phyloP scores from a whole-genome alignment of 73 alveolate genomes.

The Symbiodinium pilosum region DNA sequence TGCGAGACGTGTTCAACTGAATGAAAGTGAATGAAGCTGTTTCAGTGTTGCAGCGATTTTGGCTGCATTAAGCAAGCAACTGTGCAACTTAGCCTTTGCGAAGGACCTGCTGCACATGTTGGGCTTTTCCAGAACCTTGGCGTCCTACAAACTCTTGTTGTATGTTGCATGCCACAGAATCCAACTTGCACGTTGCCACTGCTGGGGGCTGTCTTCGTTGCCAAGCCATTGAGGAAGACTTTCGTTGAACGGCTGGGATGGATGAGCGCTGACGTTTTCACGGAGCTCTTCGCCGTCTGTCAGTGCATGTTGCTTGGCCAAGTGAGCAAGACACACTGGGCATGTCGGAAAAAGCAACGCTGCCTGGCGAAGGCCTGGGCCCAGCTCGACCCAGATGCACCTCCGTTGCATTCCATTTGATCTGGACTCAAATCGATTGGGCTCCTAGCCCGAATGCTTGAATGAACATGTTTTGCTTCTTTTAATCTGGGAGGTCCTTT shows the following conservation, averaged over 20 bases:
- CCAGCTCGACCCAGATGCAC: slow-evolving; percentile 35
- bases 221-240: background rate
- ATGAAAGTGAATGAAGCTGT: too few relatives aligned
- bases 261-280: slow-evolving; percentile 50
- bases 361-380: slow-evolving; percentile 1
- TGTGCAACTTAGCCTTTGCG: background rate
- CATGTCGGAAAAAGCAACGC: background rate
- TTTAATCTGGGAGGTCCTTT: slow-evolving; percentile 20
- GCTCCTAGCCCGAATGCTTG: too few relatives aligned
- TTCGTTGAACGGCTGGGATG: slow-evolving; percentile 17
- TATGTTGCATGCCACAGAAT: too few relatives aligned
- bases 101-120: slow-evolving; percentile 39
- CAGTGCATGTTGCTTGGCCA: background rate
- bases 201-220: too few relatives aligned
- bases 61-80: too few relatives aligned
- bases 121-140: slow-evolving; percentile 31
- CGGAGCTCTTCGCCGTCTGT: slow-evolving; percentile 31
- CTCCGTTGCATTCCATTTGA: background rate
- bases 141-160: background rate
- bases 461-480: too few relatives aligned
- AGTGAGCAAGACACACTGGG: too few relatives aligned
- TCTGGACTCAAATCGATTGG: too few relatives aligned
- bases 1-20: too few relatives aligned
- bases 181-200: background rate
- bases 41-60: too few relatives aligned